phyloP scores from a whole-genome alignment of 345 rosid genomes.

The Ceriops tagal region DNA sequence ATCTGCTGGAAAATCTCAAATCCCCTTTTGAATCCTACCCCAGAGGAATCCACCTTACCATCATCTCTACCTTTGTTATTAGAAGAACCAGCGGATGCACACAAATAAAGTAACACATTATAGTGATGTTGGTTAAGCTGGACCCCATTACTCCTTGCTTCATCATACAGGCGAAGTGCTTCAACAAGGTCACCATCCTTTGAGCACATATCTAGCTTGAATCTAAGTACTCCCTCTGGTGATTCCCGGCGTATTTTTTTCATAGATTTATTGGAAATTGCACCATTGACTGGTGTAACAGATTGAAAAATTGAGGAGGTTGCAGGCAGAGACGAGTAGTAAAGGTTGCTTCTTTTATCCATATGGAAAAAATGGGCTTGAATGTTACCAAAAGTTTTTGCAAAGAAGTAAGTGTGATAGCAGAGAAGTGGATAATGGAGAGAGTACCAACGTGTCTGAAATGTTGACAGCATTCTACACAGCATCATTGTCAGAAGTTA shows the following conservation, averaged over 20 bases:
- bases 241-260: slow-evolving; percentile 53
- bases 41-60: slow-evolving; percentile 17
- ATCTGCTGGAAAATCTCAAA: slow-evolving; percentile 77
- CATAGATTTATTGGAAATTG: slow-evolving; percentile 39
- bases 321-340: slow-evolving; percentile 38
- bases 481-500: slow-evolving; percentile 31
- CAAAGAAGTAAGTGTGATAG: slow-evolving; percentile 14
- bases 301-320: slow-evolving; percentile 26
- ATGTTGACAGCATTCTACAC: slow-evolving; percentile 28
- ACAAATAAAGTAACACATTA: slow-evolving; percentile 70
- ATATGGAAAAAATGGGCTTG: slow-evolving; percentile 17
- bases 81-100: slow-evolving; percentile 47
- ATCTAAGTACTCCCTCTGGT: slow-evolving; percentile 53
- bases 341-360: slow-evolving; percentile 33
- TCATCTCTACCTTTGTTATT: slow-evolving; percentile 27
- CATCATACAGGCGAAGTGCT: slow-evolving; percentile 81
- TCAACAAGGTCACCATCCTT: slow-evolving; percentile 53
- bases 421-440: slow-evolving; percentile 19
- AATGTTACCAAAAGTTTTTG: slow-evolving; percentile 16
- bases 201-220: slow-evolving; percentile 67
- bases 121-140: slow-evolving; percentile 56
- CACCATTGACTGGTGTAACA: slow-evolving; percentile 14
- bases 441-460: slow-evolving; percentile 1
- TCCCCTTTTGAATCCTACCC: slow-evolving; percentile 55
- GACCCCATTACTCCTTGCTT: slow-evolving; percentile 50